These are phyloP conservation scores for Funneliformis geosporum DNA, from an alignment of 192 early-diverging fungal species.

Conservation along the genomic window DNA sequence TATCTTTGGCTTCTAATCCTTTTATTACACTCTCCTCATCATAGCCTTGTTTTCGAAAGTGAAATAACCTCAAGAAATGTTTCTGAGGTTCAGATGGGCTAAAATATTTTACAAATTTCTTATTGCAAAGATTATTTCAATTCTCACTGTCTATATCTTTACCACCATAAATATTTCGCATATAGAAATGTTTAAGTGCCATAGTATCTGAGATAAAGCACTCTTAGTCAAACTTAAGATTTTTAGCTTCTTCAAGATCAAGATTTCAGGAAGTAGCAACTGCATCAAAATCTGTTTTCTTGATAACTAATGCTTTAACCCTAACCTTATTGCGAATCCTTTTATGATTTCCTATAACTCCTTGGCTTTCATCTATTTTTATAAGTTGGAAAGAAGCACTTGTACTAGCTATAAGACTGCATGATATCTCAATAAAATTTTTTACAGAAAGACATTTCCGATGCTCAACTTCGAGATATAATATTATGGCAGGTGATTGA, in stretches of 20 bases:
- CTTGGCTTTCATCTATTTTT: no score
- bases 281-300: neutral
- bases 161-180: neutral
- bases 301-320: slow-evolving; percentile 3
- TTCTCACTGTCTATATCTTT: neutral
- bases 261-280: neutral
- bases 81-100: slow-evolving; percentile 1
- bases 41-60: no score
- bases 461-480: slow-evolving; percentile 19
- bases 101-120: slow-evolving; percentile 6
- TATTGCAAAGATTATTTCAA: neutral
- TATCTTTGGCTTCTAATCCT: no score
- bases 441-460: neutral
- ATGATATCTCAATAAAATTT: neutral
- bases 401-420: slow-evolving; percentile 23
- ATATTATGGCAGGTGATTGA: slow-evolving; percentile 8
- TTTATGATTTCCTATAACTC: neutral
- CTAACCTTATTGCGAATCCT: neutral
- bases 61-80: no score
- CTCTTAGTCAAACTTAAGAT: neutral
- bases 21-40: no score
- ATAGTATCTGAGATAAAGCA: slow-evolving; percentile 4
- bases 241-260: neutral
- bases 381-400: neutral
- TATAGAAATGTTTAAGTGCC: slow-evolving; percentile 3